Evolutionary conservation across 164 flowering plant genomes (phyloP).

Genomic region (Vitis amurensis): DNA sequence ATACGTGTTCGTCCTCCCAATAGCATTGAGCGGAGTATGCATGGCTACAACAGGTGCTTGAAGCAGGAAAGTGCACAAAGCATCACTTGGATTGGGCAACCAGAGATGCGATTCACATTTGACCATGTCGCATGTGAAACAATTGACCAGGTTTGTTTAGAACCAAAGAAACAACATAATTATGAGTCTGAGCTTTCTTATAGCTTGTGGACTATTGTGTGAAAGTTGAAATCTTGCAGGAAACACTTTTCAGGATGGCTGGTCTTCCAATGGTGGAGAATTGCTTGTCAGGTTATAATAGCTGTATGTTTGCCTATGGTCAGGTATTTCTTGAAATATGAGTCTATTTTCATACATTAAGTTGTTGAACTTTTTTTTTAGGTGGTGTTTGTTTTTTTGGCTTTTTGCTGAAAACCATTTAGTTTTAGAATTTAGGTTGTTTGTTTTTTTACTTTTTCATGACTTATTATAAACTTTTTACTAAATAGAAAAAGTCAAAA

Average conservation of each 20-base stretch:
- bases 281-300: conserved; percentile 95
- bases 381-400: no score
- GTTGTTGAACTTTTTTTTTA: not conserved
- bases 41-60: conserved; percentile 82
- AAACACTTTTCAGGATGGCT: conserved; percentile 82
- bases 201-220: not conserved
- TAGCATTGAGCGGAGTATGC: conserved; percentile 56
- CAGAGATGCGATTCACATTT: conserved; percentile 87
- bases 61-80: conserved; percentile 92
- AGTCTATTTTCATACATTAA: not conserved
- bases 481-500: no score
- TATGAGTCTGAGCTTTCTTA: not conserved
- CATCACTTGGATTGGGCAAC: conserved; percentile 89
- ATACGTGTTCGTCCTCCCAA: conserved; percentile 93
- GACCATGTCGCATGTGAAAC: conserved; percentile 99
- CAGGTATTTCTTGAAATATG: conserved; percentile 57
- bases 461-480: no score
- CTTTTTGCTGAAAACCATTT: no score
- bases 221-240: conserved; percentile 48
- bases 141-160: conserved; percentile 68
- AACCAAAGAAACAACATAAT: not conserved
- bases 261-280: conserved; percentile 98
- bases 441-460: no score
- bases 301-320: conserved; percentile 99
- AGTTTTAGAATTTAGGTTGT: no score